Conservation (phyloP, 2,329 filamentous ascomycete genomes). For the Cryphonectria naterciae region DNA sequence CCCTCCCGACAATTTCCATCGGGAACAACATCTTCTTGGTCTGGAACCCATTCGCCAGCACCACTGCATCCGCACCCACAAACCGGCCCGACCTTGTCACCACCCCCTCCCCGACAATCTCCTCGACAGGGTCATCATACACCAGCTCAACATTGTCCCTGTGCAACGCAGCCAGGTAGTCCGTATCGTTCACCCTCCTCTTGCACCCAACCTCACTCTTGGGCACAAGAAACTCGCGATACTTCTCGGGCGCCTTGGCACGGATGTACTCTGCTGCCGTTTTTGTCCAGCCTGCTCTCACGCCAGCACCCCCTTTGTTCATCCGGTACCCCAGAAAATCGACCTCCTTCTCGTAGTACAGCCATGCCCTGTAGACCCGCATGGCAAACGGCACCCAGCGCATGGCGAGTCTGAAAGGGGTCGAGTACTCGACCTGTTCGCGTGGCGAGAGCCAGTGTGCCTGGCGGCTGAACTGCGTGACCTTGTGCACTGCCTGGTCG, state of each 20-base stretch:
- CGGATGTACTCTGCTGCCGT: constrained; percentile 35
- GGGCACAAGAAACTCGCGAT: constrained; percentile 36
- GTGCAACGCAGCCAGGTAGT: constrained; percentile 39
- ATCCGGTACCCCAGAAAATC: constrained; percentile 8
- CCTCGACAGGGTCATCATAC: constrained; percentile 32
- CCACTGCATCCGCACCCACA: constrained; percentile 34
- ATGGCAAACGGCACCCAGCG: constrained; percentile 32
- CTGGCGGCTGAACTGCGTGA: constrained; percentile 12
- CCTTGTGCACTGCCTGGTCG: constrained; percentile 27
- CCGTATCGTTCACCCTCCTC: constrained; percentile 40
- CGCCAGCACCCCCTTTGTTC: background rate
- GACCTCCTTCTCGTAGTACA: constrained; percentile 30
- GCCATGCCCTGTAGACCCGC: constrained; percentile 28
- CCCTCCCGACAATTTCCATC: constrained; percentile 35
- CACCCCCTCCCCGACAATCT: constrained; percentile 35
- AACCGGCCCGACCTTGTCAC: constrained; percentile 29
- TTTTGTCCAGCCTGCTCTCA: background rate
- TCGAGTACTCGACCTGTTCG: constrained; percentile 27
- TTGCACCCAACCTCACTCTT: constrained; percentile 42
- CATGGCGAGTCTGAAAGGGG: constrained; percentile 32
- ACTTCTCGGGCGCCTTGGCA: constrained; percentile 34
- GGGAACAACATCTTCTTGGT: constrained; percentile 35
- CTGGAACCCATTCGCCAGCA: constrained; percentile 37
- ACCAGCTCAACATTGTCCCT: constrained; percentile 38
- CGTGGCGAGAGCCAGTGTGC: constrained; percentile 33